phyloP scores from a whole-genome alignment of 345 rosid species.

The Hibiscus tridactylites region DNA sequence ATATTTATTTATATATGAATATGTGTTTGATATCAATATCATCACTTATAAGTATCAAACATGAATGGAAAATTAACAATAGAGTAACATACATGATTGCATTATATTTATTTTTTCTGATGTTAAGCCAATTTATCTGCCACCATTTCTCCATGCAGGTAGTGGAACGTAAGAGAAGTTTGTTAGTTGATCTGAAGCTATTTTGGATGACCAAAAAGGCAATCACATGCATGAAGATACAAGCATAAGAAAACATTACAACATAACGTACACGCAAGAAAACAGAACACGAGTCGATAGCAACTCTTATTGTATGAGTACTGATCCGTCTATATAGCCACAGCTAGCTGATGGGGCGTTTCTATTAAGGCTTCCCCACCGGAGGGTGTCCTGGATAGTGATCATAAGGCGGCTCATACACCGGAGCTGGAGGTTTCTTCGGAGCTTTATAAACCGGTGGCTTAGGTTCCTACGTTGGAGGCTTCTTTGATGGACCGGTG shows the following conservation, averaged over 20 bases:
- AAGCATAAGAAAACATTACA: background rate
- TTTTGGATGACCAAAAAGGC: too few species aligned
- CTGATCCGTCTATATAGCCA: background rate
- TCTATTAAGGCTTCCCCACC: background rate
- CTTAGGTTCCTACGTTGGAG: background rate
- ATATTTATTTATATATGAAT: too few species aligned
- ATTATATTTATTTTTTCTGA: too few species aligned
- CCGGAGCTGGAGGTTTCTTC: background rate
- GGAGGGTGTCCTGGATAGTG: constrained; percentile 10
- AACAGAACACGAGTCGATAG: background rate
- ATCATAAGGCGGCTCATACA: background rate
- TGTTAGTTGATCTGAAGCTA: too few species aligned
- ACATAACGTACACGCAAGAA: background rate
- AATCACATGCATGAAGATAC: too few species aligned
- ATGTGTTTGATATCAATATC: too few species aligned
- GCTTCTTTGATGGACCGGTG: background rate
- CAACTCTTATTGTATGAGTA: constrained; percentile 10
- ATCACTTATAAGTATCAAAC: too few species aligned
- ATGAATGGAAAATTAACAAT: too few species aligned
- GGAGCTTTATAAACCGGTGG: background rate
- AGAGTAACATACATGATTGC: too few species aligned
- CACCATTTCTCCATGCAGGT: too few species aligned
- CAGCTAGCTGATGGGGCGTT: background rate
- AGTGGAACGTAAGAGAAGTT: too few species aligned
- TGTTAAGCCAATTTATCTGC: too few species aligned